Base-by-base conservation (phyloP, 2,329 filamentous ascomycete species). In the Pseudopyrenochaeta lycopersici region DNA sequence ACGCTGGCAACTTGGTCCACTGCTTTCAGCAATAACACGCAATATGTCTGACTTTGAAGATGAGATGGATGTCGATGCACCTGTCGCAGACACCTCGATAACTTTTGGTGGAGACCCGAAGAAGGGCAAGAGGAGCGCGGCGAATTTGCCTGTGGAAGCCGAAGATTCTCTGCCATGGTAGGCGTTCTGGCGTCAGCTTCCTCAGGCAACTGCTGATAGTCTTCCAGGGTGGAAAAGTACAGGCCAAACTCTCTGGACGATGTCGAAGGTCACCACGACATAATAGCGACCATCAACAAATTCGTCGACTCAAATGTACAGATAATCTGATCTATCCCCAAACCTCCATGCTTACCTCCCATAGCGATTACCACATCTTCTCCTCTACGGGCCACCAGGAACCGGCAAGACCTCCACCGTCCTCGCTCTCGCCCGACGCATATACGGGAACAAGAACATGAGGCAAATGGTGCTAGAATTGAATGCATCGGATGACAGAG, bases 361-460 rank as follows among this genome's bases (percentile, higher is more conserved):
- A 1, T 53, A 88, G 85, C 87, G 93, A 64, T 84, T 99, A 47
- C 95, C 95, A 7, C 95, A 99, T 81, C 89, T 99, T 35, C 89
- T 99, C 14, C 90, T 99, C 56, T 99, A 99, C 73, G 95, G 95
- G 0, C 95, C 95, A 4, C 95, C 95, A 0, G 95, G 95, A 55
- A 99, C 95, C 0, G 95, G 95, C 67, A 99, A 99, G 81, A 99
- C 95, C 0, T 98, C 94, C 5, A 99, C 95, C 1, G 91, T 98
- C 58, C 86, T 99, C 35, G 95, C 95, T 0, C 88, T 99, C 36
- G 93, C 95, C 30, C 87, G 95, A 47, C 88, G 91, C 55, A 98
- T 99, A 77, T 99, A 99, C 72, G 95, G 95, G 47, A 79, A 82
- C 53, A 89, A 91, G 61, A 97, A 98, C 76, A 90, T 97, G 88